Evolutionary conservation across 768 basidiomycete species (phyloP), one percentile per base, ranked within the genome.

Genomic region (Agaricus subrufescens): DNA sequence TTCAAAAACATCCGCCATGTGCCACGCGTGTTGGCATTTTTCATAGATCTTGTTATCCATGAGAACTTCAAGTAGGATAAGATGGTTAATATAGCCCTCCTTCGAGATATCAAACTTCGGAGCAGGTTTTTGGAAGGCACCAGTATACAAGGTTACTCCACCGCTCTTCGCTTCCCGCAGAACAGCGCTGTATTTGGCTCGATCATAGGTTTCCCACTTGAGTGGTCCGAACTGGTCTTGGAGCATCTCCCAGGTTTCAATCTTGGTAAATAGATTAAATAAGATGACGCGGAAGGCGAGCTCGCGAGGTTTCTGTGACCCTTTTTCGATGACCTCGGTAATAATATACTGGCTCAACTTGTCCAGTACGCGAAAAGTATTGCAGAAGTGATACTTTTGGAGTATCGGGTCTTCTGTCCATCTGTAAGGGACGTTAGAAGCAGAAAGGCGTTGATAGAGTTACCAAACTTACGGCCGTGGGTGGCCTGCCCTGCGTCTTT

Each of bases 331-430:
- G 58, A 92, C 87, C 54, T 89, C 78, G 5, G 67, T 63, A 31
- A 92, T 75, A 55, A 91, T 73, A 59, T 77, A 92, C 62, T 92
- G 90, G 30, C 79, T 82, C 15, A 77, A 77, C 37, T 81, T 82
- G 71, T 92, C 90, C 44, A 85, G 75, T 7, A 90, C 82, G 37
- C 90, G 86, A 64, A 79, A 92, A 0, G 85, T 80, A 62, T 90
- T 89, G 70, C 87, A 89, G 65, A 90, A 91, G 30, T 74, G 76
- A 61, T 82, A 77, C 11, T 71, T 63, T 2, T 66, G 73, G 19
- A 92, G 72, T 49, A 86, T 80, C 2, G 68, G 63, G 64, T 92
- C 87, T 1, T 76, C 65, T 0, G 89, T 89, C 89, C 90, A 92
- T 29, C 85, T 86, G 55, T 26, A 57, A 43, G 30, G 50, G 52